These are phyloP conservation scores for Pseudogymnoascus sp. DNA, from an alignment of 2,329 filamentous ascomycete genomes.

Conservation along the genomic window DNA sequence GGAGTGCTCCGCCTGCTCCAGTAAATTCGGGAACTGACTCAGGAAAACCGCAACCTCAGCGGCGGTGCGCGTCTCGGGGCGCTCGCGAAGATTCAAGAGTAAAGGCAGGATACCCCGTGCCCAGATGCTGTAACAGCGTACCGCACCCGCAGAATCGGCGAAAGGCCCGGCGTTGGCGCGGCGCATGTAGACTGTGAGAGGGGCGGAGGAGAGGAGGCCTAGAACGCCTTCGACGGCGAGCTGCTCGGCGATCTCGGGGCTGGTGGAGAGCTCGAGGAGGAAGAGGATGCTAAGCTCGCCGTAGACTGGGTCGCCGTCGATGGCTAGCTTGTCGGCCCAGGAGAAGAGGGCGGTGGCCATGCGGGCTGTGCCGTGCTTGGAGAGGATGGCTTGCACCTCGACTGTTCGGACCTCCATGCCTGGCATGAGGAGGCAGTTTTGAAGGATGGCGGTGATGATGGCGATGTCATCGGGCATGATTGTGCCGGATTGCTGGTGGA, in stretches of 20 bases:
- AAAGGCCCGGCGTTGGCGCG: conserved; percentile 69
- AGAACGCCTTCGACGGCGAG: conserved; percentile 83
- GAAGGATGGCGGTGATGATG: conserved; percentile 79
- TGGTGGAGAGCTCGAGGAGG: conserved; percentile 76
- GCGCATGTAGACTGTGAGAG: conserved; percentile 70
- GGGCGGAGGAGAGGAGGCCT: conserved; percentile 70
- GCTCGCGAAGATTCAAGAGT: conserved; percentile 81
- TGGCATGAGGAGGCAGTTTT: conserved; percentile 74
- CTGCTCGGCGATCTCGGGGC: conserved; percentile 78
- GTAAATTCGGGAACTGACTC: conserved; percentile 78
- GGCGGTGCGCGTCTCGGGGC: conserved; percentile 74
- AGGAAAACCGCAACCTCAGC: conserved; percentile 81
- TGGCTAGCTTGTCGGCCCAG: conserved; percentile 79
- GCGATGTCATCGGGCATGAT: conserved; percentile 74
- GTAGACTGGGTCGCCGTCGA: conserved; percentile 79
- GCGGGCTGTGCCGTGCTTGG: conserved; percentile 66
- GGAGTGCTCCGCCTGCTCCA: conserved; percentile 63
- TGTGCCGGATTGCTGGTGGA: conserved; percentile 66
- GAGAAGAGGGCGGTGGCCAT: conserved; percentile 84
- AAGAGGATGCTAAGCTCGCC: conserved; percentile 88
- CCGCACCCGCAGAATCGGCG: conserved; percentile 59
- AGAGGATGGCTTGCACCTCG: conserved; percentile 64
- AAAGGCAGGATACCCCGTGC: conserved; percentile 79
- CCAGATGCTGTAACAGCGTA: conserved; percentile 85
- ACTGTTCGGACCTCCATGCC: conserved; percentile 65